A percentile compares a stretch with the other conserved stretches of the same genome.
Evolutionary conservation across 176 grass and related monocot species (phyloP).

Genomic region (Raddia guianensis): DNA sequence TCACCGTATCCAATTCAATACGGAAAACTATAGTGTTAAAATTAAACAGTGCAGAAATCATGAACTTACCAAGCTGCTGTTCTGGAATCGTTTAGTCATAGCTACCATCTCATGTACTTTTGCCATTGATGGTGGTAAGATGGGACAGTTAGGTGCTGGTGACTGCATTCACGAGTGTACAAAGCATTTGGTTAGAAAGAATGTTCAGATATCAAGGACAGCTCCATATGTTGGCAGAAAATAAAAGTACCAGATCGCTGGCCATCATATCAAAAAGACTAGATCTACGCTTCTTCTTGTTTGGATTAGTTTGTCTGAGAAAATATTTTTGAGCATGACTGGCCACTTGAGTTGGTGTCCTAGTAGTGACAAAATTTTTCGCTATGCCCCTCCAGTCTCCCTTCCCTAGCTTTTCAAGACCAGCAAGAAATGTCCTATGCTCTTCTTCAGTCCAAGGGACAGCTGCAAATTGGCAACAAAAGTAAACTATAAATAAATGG

Average conservation of each 20-base stretch:
- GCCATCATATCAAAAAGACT: conserved; percentile 74
- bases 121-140: conserved; percentile 46
- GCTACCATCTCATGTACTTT: conserved; percentile 52
- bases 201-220: conserved; percentile 26
- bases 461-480: conserved; percentile 45
- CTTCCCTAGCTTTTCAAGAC: conserved; percentile 74
- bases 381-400: conserved; percentile 78
- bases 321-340: conserved; percentile 87
- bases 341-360: conserved; percentile 73
- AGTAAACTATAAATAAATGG: background rate
- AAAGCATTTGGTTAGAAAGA: conserved; percentile 28
- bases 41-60: conserved; percentile 33
- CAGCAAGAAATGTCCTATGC: conserved; percentile 72
- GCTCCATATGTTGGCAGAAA: conserved; percentile 29
- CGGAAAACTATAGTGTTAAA: conserved; percentile 1
- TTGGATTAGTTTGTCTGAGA: conserved; percentile 59
- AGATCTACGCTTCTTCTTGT: conserved; percentile 70
- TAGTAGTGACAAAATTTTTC: conserved; percentile 65
- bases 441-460: conserved; percentile 83
- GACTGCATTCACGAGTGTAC: conserved; percentile 50
- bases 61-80: conserved; percentile 51
- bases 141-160: conserved; percentile 42
- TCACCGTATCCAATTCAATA: conserved; percentile 24
- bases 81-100: conserved; percentile 51
- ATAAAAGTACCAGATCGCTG: conserved; percentile 44